Percentiles rank a stretch among this genome's conserved stretches.
These are phyloP conservation scores for Claviceps cyperi DNA, from an alignment of 2,329 filamentous ascomycete genomes.

Conservation along the genomic window DNA sequence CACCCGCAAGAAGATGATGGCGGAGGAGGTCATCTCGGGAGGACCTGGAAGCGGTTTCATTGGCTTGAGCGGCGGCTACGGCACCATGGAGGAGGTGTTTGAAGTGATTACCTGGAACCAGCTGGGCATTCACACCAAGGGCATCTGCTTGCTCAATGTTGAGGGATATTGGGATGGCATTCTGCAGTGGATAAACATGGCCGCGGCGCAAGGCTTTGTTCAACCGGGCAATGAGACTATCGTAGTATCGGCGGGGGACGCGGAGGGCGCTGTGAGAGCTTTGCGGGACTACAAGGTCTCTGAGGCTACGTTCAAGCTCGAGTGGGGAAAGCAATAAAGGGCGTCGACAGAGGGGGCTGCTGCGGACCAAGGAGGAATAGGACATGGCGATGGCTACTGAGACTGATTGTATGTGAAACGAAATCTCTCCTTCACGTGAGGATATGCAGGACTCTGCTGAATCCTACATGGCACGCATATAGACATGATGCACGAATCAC, in stretches of 20 bases:
- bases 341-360: not conserved
- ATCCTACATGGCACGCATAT: not conserved
- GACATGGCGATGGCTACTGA: too few relatives aligned
- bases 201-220: conserved; percentile 67
- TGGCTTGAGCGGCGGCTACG: conserved; percentile 77
- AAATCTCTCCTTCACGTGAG: too few relatives aligned
- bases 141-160: conserved; percentile 73
- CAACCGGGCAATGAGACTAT: conserved; percentile 56
- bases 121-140: conserved; percentile 72
- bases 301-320: conserved; percentile 60
- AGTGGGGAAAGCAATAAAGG: conserved; percentile 57
- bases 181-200: conserved; percentile 63
- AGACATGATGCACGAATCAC: not conserved
- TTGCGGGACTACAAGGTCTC: conserved; percentile 64
- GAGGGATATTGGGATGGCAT: conserved; percentile 88
- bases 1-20: conserved; percentile 89
- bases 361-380: too few relatives aligned
- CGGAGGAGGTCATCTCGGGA: conserved; percentile 66
- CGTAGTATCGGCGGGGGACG: conserved; percentile 57
- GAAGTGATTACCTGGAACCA: conserved; percentile 92
- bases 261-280: conserved; percentile 56
- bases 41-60: conserved; percentile 80
- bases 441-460: too few relatives aligned
- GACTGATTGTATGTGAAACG: too few relatives aligned
- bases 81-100: conserved; percentile 91